phyloP scores from a whole-genome alignment of 2,329 filamentous ascomycete species.

The Colletotrichum sp. region DNA sequence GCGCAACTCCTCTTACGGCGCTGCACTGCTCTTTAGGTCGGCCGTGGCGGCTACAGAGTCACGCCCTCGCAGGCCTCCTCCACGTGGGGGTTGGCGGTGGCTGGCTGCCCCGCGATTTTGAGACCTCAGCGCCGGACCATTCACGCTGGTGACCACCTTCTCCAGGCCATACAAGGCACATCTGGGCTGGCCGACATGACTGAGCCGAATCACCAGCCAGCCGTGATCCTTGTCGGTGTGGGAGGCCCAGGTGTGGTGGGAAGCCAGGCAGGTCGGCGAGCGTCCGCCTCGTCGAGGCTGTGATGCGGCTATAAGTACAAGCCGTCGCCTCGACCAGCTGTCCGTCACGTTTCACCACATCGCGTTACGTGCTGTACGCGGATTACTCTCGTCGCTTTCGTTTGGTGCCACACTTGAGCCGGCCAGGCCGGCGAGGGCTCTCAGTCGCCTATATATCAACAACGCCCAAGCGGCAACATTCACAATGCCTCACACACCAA shows the following conservation, averaged over 20 bases:
- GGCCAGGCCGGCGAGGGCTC: conserved; percentile 21
- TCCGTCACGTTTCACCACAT: background rate
- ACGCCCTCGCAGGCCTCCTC: conserved; percentile 14
- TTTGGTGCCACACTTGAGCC: conserved; percentile 20
- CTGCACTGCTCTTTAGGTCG: background rate
- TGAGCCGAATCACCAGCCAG: conserved; percentile 10
- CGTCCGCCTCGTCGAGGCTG: conserved; percentile 3
- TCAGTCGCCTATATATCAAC: background rate
- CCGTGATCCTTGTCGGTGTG: conserved; percentile 1
- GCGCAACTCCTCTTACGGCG: background rate
- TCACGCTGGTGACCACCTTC: conserved; percentile 28
- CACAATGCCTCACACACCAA: conserved; percentile 36
- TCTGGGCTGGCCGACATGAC: conserved; percentile 17
- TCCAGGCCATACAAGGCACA: conserved; percentile 29
- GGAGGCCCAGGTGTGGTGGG: conserved; percentile 1
- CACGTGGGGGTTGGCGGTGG: conserved; percentile 25
- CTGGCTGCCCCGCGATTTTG: conserved; percentile 18
- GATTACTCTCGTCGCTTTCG: background rate
- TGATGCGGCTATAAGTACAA: conserved; percentile 10
- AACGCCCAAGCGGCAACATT: background rate
- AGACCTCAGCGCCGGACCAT: conserved; percentile 22
- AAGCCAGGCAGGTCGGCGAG: background rate
- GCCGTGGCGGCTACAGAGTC: background rate
- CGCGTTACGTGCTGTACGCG: background rate
- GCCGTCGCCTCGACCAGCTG: background rate